Percentiles rank a stretch among this genome's conserved stretches.
Evolutionary conservation across 495 filamentous ascomycete species (phyloP).

Genomic region (Cairneyella variabilis): DNA sequence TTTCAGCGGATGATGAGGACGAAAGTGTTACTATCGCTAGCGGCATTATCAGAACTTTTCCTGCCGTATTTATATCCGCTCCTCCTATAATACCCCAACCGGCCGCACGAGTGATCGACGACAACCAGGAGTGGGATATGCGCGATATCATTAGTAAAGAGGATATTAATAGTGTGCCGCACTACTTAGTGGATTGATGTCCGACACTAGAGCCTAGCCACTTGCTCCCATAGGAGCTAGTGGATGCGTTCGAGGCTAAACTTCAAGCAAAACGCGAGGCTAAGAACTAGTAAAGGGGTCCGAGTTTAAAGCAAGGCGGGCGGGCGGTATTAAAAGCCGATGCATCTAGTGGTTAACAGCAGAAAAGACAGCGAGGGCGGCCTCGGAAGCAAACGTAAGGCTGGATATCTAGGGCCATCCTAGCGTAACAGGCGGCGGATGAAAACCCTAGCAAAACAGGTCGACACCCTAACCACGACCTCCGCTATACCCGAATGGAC

Average conservation of each 20-base stretch:
- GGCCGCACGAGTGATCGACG: constrained; percentile 3
- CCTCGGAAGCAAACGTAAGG: constrained; percentile 5
- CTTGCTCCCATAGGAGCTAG: constrained; percentile 20
- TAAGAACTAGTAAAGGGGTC: constrained; percentile 1
- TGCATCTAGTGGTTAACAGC: constrained; percentile 1
- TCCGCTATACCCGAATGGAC: background rate
- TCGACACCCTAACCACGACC: background rate
- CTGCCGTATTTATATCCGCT: too few species aligned
- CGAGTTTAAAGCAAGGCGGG: background rate
- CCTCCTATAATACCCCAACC: too few species aligned
- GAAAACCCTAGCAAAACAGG: too few species aligned
- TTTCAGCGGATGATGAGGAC: too few species aligned
- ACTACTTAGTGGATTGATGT: constrained; percentile 17
- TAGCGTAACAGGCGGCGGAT: too few species aligned
- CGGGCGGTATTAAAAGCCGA: background rate
- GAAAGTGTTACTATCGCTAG: too few species aligned
- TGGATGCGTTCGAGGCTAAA: constrained; percentile 19
- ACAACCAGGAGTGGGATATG: constrained; percentile 12
- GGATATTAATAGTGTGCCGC: constrained; percentile 17
- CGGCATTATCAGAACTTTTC: too few species aligned
- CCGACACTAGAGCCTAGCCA: constrained; percentile 11
- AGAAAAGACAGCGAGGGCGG: constrained; percentile 6
- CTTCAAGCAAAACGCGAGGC: constrained; percentile 6
- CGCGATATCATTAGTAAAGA: constrained; percentile 16
- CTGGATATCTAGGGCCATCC: too few species aligned